A percentile compares a stretch with the other conserved stretches of the same genome.
Evolutionary conservation across 352 stramenopile genomes (phyloP).

Genomic region (Phytophthora uliginosa): DNA sequence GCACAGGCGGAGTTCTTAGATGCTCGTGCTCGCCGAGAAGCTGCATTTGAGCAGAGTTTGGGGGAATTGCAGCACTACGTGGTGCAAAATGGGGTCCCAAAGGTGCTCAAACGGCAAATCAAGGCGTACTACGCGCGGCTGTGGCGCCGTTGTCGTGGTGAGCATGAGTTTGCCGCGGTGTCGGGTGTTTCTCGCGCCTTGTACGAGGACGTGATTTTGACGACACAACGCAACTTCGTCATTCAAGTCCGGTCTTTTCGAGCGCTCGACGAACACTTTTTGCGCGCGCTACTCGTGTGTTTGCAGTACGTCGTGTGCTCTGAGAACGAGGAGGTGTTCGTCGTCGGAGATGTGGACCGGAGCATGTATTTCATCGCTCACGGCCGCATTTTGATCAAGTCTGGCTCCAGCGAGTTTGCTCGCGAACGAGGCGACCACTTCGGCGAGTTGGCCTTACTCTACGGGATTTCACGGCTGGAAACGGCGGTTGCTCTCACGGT

Average conservation of each 20-base stretch:
- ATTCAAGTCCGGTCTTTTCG: constrained; percentile 64
- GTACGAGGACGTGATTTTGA: constrained; percentile 69
- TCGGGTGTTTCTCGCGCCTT: constrained; percentile 53
- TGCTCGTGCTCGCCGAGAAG: constrained; percentile 50
- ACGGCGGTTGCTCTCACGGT: constrained; percentile 71
- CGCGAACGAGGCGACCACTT: constrained; percentile 77
- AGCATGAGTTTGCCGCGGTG: constrained; percentile 64
- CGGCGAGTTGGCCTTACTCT: constrained; percentile 66
- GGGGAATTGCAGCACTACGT: constrained; percentile 78
- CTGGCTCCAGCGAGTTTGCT: constrained; percentile 48
- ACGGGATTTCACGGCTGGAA: constrained; percentile 68
- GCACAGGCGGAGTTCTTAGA: constrained; percentile 66
- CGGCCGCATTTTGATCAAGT: constrained; percentile 70
- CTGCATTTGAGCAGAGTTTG: constrained; percentile 72
- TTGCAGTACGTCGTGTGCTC: constrained; percentile 77
- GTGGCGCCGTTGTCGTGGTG: constrained; percentile 56
- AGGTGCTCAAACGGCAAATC: constrained; percentile 71
- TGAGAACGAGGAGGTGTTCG: constrained; percentile 68
- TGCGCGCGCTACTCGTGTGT: constrained; percentile 66
- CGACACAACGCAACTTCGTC: constrained; percentile 57
- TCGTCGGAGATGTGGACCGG: constrained; percentile 70
- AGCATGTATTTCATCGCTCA: constrained; percentile 88
- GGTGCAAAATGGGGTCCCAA: constrained; percentile 71
- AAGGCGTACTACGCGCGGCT: constrained; percentile 78
- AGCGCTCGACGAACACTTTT: constrained; percentile 63